Evolutionary conservation across 805 yeast genomes (phyloP).

Genomic region (Wickerhamomyces mucosus): DNA sequence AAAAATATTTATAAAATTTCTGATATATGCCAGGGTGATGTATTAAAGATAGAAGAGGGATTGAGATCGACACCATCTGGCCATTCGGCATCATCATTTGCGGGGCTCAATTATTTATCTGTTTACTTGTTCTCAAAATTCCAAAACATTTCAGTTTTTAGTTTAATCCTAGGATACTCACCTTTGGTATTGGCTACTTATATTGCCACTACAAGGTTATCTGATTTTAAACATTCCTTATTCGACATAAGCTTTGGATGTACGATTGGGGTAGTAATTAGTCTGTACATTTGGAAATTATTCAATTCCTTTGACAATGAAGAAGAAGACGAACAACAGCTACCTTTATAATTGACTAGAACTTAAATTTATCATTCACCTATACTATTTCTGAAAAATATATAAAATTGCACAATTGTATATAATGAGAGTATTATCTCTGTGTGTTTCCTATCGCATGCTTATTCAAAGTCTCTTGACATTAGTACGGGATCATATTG

Average conservation of each 20-base stretch:
- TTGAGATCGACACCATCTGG: constrained; percentile 78
- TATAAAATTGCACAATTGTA: no score
- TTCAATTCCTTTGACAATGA: no score
- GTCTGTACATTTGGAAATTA: background rate
- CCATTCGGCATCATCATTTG: constrained; percentile 60
- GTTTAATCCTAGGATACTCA: background rate
- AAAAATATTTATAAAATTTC: constrained; percentile 9
- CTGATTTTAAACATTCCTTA: background rate
- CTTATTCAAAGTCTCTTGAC: no score
- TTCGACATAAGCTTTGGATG: background rate
- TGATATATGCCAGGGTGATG: constrained; percentile 50
- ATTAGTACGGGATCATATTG: no score
- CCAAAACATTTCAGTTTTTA: background rate
- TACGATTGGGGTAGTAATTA: background rate
- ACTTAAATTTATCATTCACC: no score
- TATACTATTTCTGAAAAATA: no score
- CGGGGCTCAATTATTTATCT: constrained; percentile 52
- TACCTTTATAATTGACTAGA: no score
- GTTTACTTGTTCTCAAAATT: constrained; percentile 39
- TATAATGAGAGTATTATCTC: no score
- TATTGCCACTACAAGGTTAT: background rate
- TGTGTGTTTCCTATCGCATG: no score
- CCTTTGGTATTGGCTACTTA: background rate
- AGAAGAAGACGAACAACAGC: no score
- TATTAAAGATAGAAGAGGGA: constrained; percentile 46